These are phyloP conservation scores for Curvularia verruculosa DNA, from an alignment of 2,329 filamentous ascomycete genomes.

Conservation along the genomic window DNA sequence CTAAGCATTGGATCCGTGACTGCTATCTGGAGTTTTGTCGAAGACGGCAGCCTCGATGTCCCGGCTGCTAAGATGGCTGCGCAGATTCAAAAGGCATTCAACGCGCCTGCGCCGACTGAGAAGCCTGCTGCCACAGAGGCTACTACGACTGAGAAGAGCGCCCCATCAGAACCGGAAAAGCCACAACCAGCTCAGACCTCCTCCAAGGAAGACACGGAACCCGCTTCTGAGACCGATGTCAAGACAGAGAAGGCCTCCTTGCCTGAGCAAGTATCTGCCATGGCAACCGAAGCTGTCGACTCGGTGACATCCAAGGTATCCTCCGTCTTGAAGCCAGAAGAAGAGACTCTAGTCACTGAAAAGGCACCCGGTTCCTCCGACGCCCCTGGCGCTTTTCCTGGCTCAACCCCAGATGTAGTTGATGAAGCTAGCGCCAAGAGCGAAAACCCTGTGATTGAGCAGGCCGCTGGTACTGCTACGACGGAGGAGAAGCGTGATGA, in stretches of 20 bases:
- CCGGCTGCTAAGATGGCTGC: conserved; percentile 40
- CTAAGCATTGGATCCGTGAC: conserved; percentile 37
- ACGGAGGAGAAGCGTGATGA: conserved; percentile 9
- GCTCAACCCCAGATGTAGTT: conserved; percentile 12
- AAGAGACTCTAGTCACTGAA: conserved; percentile 21
- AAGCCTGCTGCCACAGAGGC: conserved; percentile 13
- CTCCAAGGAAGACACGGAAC: conserved; percentile 11
- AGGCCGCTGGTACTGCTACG: neutral
- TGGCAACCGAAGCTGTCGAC: conserved; percentile 4
- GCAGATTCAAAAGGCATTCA: conserved; percentile 32
- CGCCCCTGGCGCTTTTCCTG: conserved; percentile 32
- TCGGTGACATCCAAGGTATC: conserved; percentile 8
- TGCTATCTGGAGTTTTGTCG: conserved; percentile 46
- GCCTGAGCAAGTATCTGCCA: conserved; percentile 9
- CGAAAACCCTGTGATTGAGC: conserved; percentile 10
- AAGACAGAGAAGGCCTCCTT: conserved; percentile 1
- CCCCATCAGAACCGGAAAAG: conserved; percentile 17
- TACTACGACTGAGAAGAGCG: conserved; percentile 11
- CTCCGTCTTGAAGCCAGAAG: conserved; percentile 8
- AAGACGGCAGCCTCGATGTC: conserved; percentile 42
- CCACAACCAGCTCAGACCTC: conserved; percentile 8
- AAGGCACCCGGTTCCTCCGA: conserved; percentile 23
- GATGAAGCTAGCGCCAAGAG: conserved; percentile 10
- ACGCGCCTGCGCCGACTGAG: conserved; percentile 8
- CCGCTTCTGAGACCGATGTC: conserved; percentile 7